Conservation (phyloP, 2,329 filamentous ascomycete genomes). For the Paecilomyces variotii region DNA sequence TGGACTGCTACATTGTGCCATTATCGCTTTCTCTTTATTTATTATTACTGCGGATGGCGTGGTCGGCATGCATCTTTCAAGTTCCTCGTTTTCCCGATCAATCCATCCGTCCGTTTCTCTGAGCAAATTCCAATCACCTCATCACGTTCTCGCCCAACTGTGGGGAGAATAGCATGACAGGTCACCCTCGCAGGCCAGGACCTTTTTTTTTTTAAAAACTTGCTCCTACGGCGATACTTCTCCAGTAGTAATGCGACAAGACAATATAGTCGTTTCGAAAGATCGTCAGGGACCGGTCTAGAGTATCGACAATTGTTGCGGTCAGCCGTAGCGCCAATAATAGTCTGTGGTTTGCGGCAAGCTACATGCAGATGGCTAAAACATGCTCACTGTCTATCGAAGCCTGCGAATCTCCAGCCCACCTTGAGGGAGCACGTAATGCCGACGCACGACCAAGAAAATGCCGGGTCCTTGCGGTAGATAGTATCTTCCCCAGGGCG, state of each 20-base stretch:
- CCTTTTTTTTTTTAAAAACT: background rate
- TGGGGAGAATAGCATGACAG: background rate
- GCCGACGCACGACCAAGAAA: background rate
- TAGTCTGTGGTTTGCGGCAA: background rate
- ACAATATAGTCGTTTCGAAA: background rate
- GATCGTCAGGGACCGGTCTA: background rate
- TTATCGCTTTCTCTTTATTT: background rate
- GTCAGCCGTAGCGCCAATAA: background rate
- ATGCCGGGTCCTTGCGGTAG: background rate
- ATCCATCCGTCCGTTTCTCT: background rate
- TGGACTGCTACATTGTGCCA: background rate
- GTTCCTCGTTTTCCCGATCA: background rate
- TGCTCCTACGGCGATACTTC: background rate
- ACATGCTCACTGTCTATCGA: background rate
- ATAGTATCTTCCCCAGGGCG: background rate
- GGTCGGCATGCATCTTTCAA: background rate
- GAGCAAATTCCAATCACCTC: background rate
- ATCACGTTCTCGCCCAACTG: background rate
- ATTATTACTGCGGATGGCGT: background rate
- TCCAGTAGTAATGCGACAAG: background rate
- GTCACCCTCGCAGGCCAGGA: background rate
- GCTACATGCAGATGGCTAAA: background rate
- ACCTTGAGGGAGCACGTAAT: background rate
- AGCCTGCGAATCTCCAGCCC: background rate
- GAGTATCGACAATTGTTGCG: background rate